These are phyloP conservation scores for Scedosporium dehoogii DNA, from an alignment of 2,329 filamentous ascomycete genomes.

Conservation along the genomic window DNA sequence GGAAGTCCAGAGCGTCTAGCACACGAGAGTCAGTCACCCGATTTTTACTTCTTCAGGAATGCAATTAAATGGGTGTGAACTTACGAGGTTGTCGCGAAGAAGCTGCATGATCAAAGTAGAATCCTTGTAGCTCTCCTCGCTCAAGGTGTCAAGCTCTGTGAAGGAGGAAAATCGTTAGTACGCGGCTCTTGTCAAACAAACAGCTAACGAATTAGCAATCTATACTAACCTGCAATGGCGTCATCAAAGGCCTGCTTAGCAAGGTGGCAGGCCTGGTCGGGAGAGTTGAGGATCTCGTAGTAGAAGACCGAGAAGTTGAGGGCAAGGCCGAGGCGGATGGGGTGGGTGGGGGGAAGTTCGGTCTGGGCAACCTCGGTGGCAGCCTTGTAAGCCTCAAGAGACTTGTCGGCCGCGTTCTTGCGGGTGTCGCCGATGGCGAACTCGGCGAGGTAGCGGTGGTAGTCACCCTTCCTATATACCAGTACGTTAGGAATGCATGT, in stretches of 20 bases:
- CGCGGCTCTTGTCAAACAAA: too few species aligned
- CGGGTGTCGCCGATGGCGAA: constrained; percentile 91
- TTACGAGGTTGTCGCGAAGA: constrained; percentile 88
- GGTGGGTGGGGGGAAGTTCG: constrained; percentile 93
- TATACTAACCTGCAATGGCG: constrained; percentile 66
- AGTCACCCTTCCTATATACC: constrained; percentile 83
- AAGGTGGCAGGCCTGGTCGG: constrained; percentile 95
- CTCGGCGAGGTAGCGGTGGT: constrained; percentile 97
- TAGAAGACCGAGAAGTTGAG: constrained; percentile 99
- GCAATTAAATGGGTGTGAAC: constrained; percentile 17
- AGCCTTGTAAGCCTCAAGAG: constrained; percentile 93
- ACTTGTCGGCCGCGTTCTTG: constrained; percentile 88
- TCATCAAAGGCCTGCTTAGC: constrained; percentile 99
- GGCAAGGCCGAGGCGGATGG: constrained; percentile 92
- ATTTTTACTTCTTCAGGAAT: too few species aligned
- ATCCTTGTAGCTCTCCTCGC: constrained; percentile 99
- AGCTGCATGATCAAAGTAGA: constrained; percentile 98
- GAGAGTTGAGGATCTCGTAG: constrained; percentile 99
- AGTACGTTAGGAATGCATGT: constrained; percentile 6
- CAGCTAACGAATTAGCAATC: neutral
- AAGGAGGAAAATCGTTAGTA: constrained; percentile 14
- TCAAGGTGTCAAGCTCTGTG: constrained; percentile 85
- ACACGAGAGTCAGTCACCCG: too few species aligned
- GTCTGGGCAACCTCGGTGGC: constrained; percentile 97
- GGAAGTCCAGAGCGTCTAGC: constrained; percentile 94